These are phyloP conservation scores for Penstemon newberryi DNA, from an alignment of 257 asterid genomes.

Conservation along the genomic window DNA sequence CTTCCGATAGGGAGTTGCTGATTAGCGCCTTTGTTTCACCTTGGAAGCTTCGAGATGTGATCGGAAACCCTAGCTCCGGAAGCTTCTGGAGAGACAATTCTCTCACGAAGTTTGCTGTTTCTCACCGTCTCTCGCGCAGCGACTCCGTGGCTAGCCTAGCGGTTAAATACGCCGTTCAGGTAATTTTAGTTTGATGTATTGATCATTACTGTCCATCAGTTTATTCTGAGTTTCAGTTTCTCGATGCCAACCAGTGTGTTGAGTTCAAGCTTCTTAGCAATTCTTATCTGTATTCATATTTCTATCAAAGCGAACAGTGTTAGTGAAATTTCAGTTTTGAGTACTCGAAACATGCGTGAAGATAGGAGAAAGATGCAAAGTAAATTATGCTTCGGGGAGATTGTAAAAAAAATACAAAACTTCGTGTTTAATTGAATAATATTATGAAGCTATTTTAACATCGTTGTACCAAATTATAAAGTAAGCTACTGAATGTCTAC, in stretches of 20 bases:
- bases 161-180: constrained; percentile 93
- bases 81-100: constrained; percentile 90
- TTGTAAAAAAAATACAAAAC: not conserved
- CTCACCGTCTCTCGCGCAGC: constrained; percentile 69
- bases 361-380: not conserved
- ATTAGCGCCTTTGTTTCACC: constrained; percentile 72
- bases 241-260: too few species aligned
- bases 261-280: too few species aligned
- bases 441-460: too few species aligned
- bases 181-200: constrained; percentile 21
- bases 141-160: constrained; percentile 94
- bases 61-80: constrained; percentile 81
- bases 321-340: constrained; percentile 9
- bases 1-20: constrained; percentile 77
- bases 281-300: constrained; percentile 8
- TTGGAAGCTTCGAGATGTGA: constrained; percentile 75
- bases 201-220: not conserved
- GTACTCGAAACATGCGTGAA: constrained; percentile 1
- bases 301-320: not conserved
- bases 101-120: constrained; percentile 78
- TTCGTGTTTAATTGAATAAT: not conserved
- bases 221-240: too few species aligned
- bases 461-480: too few species aligned
- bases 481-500: too few species aligned
- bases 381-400: not conserved